Evolutionary conservation across 805 yeast genomes (phyloP).

Genomic region (Metschnikowia reukaufii): DNA sequence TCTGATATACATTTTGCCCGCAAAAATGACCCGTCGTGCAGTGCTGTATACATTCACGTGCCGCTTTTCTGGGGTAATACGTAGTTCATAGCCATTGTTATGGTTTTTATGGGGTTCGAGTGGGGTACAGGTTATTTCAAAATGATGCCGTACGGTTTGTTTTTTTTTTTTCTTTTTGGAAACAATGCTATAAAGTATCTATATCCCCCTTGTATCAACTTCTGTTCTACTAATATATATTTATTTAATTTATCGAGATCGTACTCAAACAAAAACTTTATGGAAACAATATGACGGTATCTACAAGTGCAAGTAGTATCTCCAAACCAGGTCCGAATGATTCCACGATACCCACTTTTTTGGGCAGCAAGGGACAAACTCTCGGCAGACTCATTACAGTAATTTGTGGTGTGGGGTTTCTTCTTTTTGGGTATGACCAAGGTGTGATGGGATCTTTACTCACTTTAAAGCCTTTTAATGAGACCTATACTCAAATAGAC

Average conservation of each 20-base stretch:
- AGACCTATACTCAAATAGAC: slow-evolving; percentile 22
- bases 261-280: not conserved
- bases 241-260: too few relatives aligned
- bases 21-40: not conserved
- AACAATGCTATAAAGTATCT: too few relatives aligned
- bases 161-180: too few relatives aligned
- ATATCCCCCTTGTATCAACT: too few relatives aligned
- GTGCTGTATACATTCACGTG: not conserved
- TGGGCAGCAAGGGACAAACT: slow-evolving; percentile 12
- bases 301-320: slow-evolving; percentile 1
- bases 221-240: too few relatives aligned
- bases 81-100: not conserved
- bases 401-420: slow-evolving; percentile 24
- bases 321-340: slow-evolving; percentile 1
- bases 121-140: not conserved
- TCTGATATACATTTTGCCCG: not conserved
- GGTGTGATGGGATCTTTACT: slow-evolving; percentile 39
- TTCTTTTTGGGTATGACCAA: slow-evolving; percentile 43
- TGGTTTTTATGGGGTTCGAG: not conserved
- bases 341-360: slow-evolving; percentile 13
- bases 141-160: not conserved
- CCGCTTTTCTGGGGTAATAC: not conserved
- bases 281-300: not conserved
- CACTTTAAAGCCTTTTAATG: slow-evolving; percentile 21
- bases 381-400: slow-evolving; percentile 16